Conservation (phyloP, 1,284 basidiomycete species). For the Thelephora terrestris region DNA sequence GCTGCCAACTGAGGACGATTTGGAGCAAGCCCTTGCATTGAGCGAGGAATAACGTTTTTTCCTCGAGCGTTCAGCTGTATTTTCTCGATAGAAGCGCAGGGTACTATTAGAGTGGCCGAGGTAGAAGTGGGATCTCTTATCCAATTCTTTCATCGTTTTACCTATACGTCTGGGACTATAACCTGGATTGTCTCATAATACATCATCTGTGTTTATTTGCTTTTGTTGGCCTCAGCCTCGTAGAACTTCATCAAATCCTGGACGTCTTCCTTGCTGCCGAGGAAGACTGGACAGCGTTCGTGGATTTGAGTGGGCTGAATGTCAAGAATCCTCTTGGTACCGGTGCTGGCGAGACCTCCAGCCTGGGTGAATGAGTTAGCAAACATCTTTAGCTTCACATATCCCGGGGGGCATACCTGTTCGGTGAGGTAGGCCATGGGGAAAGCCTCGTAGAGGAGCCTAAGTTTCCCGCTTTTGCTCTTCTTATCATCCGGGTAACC, state of each 20-base stretch:
- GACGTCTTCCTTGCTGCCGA: constrained; percentile 93
- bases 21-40: constrained; percentile 61
- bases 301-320: constrained; percentile 87
- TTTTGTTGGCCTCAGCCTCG: constrained; percentile 22
- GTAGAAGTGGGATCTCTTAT: too few species aligned
- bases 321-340: constrained; percentile 86
- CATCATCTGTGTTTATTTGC: constrained; percentile 1
- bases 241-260: constrained; percentile 83
- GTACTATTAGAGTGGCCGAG: too few species aligned
- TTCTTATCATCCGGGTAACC: constrained; percentile 99
- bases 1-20: constrained; percentile 41
- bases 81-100: too few species aligned
- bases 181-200: background rate
- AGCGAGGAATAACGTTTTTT: constrained; percentile 36
- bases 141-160: too few species aligned
- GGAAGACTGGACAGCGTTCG: constrained; percentile 88
- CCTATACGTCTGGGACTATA: too few species aligned
- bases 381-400: constrained; percentile 1
- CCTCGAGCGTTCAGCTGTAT: too few species aligned
- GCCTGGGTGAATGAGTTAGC: constrained; percentile 42
- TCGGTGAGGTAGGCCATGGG: constrained; percentile 98
- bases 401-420: constrained; percentile 46
- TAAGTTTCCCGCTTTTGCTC: constrained; percentile 90
- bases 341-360: constrained; percentile 94
- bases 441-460: constrained; percentile 96